phyloP scores from a whole-genome alignment of 1,139 yeast genomes.

The Magnusiomyces paraingens region DNA sequence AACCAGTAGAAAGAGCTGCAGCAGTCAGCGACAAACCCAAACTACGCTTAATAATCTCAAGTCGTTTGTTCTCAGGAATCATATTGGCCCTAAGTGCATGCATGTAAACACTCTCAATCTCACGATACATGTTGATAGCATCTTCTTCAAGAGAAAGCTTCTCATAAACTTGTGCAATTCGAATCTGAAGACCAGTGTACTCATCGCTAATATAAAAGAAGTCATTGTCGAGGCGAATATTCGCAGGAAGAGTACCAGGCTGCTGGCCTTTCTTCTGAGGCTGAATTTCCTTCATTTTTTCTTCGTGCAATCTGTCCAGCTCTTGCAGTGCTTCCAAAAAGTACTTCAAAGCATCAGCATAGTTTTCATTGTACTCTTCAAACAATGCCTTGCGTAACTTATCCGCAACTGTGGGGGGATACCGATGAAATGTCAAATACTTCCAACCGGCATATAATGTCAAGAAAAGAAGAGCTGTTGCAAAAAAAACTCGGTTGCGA shows the following conservation, averaged over 20 bases:
- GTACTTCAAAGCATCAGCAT: conserved; percentile 57
- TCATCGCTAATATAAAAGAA: conserved; percentile 48
- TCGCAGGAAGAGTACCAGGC: conserved; percentile 3
- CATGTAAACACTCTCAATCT: conserved; percentile 53
- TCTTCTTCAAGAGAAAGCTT: conserved; percentile 52
- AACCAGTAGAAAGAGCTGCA: conserved; percentile 44
- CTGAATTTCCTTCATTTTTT: too few species aligned
- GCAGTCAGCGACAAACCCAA: conserved; percentile 62
- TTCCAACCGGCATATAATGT: conserved; percentile 11
- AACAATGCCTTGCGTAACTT: conserved; percentile 67
- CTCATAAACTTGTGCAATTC: conserved; percentile 82
- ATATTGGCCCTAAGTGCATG: conserved; percentile 42
- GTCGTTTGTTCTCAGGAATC: conserved; percentile 33
- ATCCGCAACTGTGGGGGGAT: conserved; percentile 57
- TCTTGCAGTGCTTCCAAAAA: conserved; percentile 52
- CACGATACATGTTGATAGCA: conserved; percentile 60
- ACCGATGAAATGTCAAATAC: conserved; percentile 31
- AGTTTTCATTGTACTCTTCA: conserved; percentile 68
- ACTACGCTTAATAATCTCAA: conserved; percentile 65
- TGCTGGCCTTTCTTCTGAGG: conserved; percentile 37
- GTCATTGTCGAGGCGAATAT: neutral
- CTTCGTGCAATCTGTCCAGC: conserved; percentile 34
- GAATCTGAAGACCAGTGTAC: conserved; percentile 80
- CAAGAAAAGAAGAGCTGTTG: neutral
- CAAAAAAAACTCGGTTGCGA: neutral